Base-by-base conservation (phyloP, 2,329 filamentous ascomycete species). In the Colletotrichum shisoi region DNA sequence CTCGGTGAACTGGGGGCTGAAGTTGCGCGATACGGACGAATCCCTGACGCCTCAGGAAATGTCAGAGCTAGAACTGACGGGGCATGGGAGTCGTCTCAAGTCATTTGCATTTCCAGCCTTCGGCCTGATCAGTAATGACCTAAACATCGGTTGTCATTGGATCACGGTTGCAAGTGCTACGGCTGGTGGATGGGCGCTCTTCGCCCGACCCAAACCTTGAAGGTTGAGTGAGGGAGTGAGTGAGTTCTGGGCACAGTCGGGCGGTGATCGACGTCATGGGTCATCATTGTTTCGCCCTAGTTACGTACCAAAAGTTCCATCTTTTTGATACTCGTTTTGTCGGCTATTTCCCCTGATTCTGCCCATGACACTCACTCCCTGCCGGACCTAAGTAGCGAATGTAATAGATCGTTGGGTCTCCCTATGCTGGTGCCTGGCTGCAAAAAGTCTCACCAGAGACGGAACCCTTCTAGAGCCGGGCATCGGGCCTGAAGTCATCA, bases 201-300 rank as follows among this genome's bases (percentile, higher is more conserved):
- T 39, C 13, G 62, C 46, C 62, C 46, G 61, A 44, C 45, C 19
- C n/a, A 12, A 31, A 15, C 34, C 39, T 40, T 27, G 17, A n/a
- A 37, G 19, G 44, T 64, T 60, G 56, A 34, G 7, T 34, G 31
- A 34, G 8, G 8, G 31, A 34, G 27, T 31, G 27, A 8, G 27
- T 9, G 7, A 53, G 56, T 48, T 64, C 40, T 19, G 37, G 61
- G 53, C 60, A 58, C 13, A 51, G 44, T 42, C 42, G 52, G 52
- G 60, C 52, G 52, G 4, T 9, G 19, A 17, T 31, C 62, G 62
- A 64, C 53, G 61, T 63, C 61, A 63, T 58, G 44, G 34, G 31
- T 39, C 44, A 40, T 40, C 19, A 21, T 27, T 34, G 8, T 39
- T 19, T 39, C 44, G 12, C 57, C 44, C 56, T 24, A 19, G n/a